Percentiles rank a stretch among this genome's conserved stretches.
Conservation (phyloP, 179 eudicot species). For the Beta macrorhiza region DNA sequence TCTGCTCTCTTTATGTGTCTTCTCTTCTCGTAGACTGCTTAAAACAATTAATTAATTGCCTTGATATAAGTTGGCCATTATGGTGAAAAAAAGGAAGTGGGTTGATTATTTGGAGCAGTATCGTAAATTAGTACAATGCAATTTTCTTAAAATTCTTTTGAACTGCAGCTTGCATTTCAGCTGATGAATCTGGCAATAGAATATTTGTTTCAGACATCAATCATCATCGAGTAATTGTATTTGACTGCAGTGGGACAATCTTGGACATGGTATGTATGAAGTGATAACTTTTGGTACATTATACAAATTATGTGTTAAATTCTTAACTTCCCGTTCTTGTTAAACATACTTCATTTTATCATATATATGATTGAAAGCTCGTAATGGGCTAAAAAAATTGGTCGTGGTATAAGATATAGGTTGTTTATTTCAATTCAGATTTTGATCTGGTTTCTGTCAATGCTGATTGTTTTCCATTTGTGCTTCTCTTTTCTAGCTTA, state of each 20-base stretch:
- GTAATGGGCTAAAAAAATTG: not conserved
- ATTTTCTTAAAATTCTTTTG: constrained; percentile 16
- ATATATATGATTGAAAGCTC: not conserved
- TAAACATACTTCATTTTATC: not conserved
- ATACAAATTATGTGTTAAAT: not conserved
- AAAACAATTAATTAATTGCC: too few species aligned
- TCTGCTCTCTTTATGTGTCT: constrained; percentile 10
- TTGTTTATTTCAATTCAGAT: not conserved
- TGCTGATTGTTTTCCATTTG: not conserved
- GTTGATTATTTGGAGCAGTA: not conserved
- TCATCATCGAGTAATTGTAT: constrained; percentile 80
- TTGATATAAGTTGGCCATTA: not conserved
- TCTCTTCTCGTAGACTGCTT: too few species aligned
- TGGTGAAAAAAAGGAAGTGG: not conserved
- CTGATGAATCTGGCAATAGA: constrained; percentile 56
- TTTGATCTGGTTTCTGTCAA: not conserved
- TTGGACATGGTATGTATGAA: constrained; percentile 68
- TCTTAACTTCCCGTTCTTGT: not conserved
- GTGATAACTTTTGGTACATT: not conserved
- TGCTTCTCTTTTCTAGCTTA: not conserved
- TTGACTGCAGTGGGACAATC: constrained; percentile 61
- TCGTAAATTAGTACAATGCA: not conserved
- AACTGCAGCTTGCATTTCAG: constrained; percentile 81
- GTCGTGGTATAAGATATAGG: not conserved
- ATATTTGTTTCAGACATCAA: constrained; percentile 86